phyloP scores from a whole-genome alignment of 129 eudicot species.

The Ambrosia trifida region DNA sequence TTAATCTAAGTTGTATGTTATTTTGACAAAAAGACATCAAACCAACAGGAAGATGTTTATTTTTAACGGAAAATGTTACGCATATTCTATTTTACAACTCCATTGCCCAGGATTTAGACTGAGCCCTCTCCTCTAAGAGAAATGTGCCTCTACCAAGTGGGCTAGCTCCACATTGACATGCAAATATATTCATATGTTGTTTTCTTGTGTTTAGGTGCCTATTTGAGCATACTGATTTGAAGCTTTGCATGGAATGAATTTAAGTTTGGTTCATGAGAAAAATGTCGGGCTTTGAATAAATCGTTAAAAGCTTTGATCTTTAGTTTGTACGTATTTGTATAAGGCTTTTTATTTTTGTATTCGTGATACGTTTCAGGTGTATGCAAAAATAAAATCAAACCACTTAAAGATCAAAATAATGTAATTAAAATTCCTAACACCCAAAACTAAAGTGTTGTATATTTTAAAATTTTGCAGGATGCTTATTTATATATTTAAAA shows the following conservation, averaged over 20 bases:
- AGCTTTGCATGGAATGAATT: conserved; percentile 26
- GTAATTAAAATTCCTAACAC: not conserved
- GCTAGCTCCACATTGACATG: no score
- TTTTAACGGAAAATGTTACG: no score
- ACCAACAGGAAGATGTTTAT: no score
- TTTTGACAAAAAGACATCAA: not conserved
- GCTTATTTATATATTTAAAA: not conserved
- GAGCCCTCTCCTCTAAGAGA: no score
- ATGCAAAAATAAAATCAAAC: conserved; percentile 17
- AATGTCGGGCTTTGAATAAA: not conserved
- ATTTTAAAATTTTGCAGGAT: not conserved
- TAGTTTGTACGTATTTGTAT: conserved; percentile 3
- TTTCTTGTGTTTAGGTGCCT: conserved; percentile 16
- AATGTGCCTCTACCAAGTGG: no score
- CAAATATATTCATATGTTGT: not conserved
- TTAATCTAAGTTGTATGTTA: not conserved
- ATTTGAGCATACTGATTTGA: conserved; percentile 16
- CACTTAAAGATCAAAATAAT: not conserved
- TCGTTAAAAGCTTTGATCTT: conserved; percentile 11
- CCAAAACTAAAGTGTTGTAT: not conserved
- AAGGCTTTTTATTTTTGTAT: not conserved
- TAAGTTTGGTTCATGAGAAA: conserved; percentile 11
- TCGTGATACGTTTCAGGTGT: conserved; percentile 9
- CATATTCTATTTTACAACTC: no score
- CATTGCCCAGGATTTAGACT: no score